Percentiles rank a stretch among this genome's conserved stretches.
Conservation (phyloP, 495 filamentous ascomycete genomes). For the Diplogelasinospora grovesii region DNA sequence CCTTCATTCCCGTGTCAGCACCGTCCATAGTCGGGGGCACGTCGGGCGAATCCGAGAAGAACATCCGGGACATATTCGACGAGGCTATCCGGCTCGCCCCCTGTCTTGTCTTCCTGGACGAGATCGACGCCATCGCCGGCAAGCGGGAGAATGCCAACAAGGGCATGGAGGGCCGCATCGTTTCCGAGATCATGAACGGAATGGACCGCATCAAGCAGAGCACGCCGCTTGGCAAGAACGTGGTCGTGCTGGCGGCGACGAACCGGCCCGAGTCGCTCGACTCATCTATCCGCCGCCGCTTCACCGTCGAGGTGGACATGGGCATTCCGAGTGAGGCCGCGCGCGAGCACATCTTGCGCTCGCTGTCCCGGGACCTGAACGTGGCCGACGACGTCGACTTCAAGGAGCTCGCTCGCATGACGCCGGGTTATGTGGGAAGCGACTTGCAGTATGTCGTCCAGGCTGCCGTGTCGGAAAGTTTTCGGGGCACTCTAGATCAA, state of each 20-base stretch:
- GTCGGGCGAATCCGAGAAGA: constrained; percentile 95
- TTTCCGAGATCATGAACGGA: constrained; percentile 85
- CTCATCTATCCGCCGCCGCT: constrained; percentile 77
- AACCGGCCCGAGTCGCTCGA: constrained; percentile 90
- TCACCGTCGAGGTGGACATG: constrained; percentile 90
- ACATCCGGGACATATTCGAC: constrained; percentile 83
- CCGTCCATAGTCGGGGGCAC: constrained; percentile 88
- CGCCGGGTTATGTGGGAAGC: constrained; percentile 92
- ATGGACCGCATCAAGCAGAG: constrained; percentile 80
- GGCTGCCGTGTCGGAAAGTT: constrained; percentile 22
- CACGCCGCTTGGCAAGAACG: constrained; percentile 75
- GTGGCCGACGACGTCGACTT: constrained; percentile 72
- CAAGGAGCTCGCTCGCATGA: constrained; percentile 72
- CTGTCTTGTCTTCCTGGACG: constrained; percentile 90
- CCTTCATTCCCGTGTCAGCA: constrained; percentile 83
- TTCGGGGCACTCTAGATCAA: constrained; percentile 17
- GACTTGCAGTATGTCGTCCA: constrained; percentile 77
- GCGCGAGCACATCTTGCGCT: constrained; percentile 75
- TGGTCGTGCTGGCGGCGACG: constrained; percentile 89
- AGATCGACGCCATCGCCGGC: constrained; percentile 92
- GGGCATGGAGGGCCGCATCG: constrained; percentile 96
- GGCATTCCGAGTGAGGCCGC: constrained; percentile 85
- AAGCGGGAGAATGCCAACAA: constrained; percentile 92
- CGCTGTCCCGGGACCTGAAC: constrained; percentile 63
- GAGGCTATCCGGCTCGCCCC: constrained; percentile 84